These are phyloP conservation scores for Neurospora sp. DNA, from an alignment of 495 filamentous ascomycete species.

Conservation along the genomic window DNA sequence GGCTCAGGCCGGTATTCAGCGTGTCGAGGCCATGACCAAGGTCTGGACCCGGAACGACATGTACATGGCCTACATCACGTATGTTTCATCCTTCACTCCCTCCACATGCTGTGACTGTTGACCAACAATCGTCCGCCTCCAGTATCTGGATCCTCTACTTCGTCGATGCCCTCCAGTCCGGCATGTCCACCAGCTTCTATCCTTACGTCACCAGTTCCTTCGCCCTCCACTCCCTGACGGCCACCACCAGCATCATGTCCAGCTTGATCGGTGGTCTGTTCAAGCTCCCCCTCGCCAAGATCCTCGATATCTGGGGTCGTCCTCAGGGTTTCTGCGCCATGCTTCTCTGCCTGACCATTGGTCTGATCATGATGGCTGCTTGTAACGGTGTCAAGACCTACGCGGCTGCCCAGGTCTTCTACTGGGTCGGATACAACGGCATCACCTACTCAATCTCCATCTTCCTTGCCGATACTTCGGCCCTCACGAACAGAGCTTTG, in stretches of 20 bases:
- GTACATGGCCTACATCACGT: constrained; percentile 19
- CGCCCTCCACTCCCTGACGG: constrained; percentile 36
- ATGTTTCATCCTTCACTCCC: background rate
- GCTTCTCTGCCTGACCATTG: constrained; percentile 31
- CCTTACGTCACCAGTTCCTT: constrained; percentile 42
- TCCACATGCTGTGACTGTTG: background rate
- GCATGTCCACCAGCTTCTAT: constrained; percentile 27
- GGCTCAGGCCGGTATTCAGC: constrained; percentile 18
- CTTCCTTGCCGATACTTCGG: constrained; percentile 59
- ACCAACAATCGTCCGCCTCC: background rate
- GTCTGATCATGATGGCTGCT: constrained; percentile 43
- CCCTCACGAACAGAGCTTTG: constrained; percentile 51
- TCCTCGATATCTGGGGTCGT: constrained; percentile 56
- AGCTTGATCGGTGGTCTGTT: constrained; percentile 51
- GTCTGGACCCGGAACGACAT: constrained; percentile 15
- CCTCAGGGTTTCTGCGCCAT: constrained; percentile 35
- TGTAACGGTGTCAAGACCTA: constrained; percentile 40
- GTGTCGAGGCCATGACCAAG: constrained; percentile 18
- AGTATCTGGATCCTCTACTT: constrained; percentile 47
- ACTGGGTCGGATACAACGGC: constrained; percentile 45
- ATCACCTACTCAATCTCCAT: constrained; percentile 48
- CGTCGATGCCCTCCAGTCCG: constrained; percentile 37
- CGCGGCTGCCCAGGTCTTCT: constrained; percentile 45
- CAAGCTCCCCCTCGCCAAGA: constrained; percentile 53
- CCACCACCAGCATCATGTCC: constrained; percentile 39